A percentile compares a stretch with the other conserved stretches of the same genome.
These are phyloP conservation scores for Alternaria triticimaculans DNA, from an alignment of 2,329 filamentous ascomycete species.

Conservation along the genomic window DNA sequence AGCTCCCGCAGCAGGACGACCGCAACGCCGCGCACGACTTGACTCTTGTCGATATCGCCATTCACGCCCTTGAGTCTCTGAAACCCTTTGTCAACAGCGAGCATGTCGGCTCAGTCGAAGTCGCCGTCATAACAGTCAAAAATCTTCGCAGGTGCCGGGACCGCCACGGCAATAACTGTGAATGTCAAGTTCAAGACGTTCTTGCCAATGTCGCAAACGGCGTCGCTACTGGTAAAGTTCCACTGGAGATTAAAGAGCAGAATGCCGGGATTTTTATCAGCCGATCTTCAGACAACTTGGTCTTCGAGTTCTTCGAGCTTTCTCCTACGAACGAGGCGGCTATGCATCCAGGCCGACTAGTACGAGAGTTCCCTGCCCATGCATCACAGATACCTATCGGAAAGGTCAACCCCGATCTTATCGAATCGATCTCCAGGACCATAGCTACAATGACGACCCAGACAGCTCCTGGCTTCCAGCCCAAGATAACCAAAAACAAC, in stretches of 20 bases:
- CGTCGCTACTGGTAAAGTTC: slow-evolving; percentile 26
- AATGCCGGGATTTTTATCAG: slow-evolving; percentile 57
- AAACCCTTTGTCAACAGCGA: neutral
- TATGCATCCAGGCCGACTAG: slow-evolving; percentile 50
- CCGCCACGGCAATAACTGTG: slow-evolving; percentile 14
- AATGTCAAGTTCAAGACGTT: slow-evolving; percentile 11
- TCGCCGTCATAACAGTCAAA: slow-evolving; percentile 17
- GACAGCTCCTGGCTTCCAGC: slow-evolving; percentile 41
- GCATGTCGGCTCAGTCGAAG: slow-evolving; percentile 4
- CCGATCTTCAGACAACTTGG: slow-evolving; percentile 22
- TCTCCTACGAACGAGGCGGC: slow-evolving; percentile 51
- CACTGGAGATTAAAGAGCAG: slow-evolving; percentile 54
- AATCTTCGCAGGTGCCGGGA: slow-evolving; percentile 22
- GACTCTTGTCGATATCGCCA: slow-evolving; percentile 16
- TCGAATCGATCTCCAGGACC: slow-evolving; percentile 35
- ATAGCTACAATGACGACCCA: slow-evolving; percentile 50
- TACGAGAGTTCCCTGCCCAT: slow-evolving; percentile 55
- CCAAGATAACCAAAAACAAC: slow-evolving; percentile 50
- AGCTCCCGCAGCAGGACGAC: slow-evolving; percentile 53
- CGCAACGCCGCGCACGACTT: slow-evolving; percentile 13
- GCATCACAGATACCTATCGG: slow-evolving; percentile 43
- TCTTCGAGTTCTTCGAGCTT: slow-evolving; percentile 57
- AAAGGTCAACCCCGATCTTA: slow-evolving; percentile 23
- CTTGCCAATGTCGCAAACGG: slow-evolving; percentile 23
- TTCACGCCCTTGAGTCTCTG: slow-evolving; percentile 19